Conservation (phyloP, 1,284 basidiomycete species). For the Vanrija sp. region DNA sequence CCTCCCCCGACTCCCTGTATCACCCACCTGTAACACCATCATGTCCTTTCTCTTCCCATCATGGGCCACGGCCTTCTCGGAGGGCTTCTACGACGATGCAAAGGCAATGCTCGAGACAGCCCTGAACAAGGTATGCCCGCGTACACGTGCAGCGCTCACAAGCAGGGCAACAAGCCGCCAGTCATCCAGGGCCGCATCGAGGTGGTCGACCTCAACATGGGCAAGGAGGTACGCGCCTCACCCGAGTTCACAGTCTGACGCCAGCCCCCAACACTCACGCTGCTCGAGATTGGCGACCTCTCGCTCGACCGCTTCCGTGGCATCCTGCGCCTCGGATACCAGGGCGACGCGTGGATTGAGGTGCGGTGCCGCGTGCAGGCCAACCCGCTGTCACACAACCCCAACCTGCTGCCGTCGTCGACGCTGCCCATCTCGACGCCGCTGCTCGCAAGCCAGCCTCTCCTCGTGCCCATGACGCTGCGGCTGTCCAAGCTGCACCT, state of each 20-base stretch:
- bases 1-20: too few species aligned
- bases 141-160: background rate
- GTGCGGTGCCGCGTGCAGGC: slow-evolving; percentile 89
- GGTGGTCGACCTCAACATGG: slow-evolving; percentile 97
- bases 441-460: slow-evolving; percentile 84
- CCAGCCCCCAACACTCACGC: slow-evolving; percentile 93
- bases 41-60: slow-evolving; percentile 95
- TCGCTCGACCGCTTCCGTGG: slow-evolving; percentile 94
- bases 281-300: slow-evolving; percentile 96
- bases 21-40: background rate
- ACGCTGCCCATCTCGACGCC: slow-evolving; percentile 68
- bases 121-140: slow-evolving; percentile 68
- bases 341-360: slow-evolving; percentile 93
- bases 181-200: slow-evolving; percentile 97
- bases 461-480: slow-evolving; percentile 96
- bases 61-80: slow-evolving; percentile 89
- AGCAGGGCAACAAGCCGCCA: slow-evolving; percentile 83
- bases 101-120: slow-evolving; percentile 90
- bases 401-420: slow-evolving; percentile 75
- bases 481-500: slow-evolving; percentile 92
- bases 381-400: slow-evolving; percentile 59
- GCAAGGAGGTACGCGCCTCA: slow-evolving; percentile 68
- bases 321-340: slow-evolving; percentile 92
- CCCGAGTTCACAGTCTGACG: background rate
- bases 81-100: slow-evolving; percentile 89